Percentiles rank a stretch among this genome's conserved stretches.
phyloP scores from a whole-genome alignment of 306 rosid genomes.

The Lablab purpureus region DNA sequence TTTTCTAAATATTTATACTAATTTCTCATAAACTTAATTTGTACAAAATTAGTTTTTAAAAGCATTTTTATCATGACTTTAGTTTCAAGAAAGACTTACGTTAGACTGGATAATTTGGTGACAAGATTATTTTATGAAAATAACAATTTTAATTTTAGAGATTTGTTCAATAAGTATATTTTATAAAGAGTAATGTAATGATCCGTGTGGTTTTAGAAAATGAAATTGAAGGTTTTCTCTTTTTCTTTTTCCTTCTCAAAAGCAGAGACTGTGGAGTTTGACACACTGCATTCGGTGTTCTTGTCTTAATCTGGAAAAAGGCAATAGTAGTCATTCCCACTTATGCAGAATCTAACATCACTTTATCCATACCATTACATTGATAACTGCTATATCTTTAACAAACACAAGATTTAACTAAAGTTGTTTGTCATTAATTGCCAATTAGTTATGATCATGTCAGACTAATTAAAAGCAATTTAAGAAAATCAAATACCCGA shows the following conservation, averaged over 20 bases:
- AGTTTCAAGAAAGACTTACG: too few species aligned
- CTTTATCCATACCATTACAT: conserved; percentile 49
- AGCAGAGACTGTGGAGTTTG: neutral
- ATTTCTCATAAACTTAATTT: neutral
- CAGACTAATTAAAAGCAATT: neutral
- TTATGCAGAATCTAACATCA: conserved; percentile 50
- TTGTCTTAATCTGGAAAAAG: neutral
- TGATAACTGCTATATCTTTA: conserved; percentile 61
- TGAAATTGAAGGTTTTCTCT: neutral
- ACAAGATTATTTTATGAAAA: neutral
- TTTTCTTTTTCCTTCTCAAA: neutral
- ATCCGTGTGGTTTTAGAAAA: neutral
- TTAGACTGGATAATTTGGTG: neutral
- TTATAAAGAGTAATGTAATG: neutral
- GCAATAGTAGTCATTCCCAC: conserved; percentile 36
- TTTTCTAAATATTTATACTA: too few species aligned
- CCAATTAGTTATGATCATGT: neutral
- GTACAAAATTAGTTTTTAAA: neutral
- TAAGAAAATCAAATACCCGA: neutral
- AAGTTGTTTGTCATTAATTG: conserved; percentile 44
- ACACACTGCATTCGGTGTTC: neutral
- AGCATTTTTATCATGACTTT: too few species aligned
- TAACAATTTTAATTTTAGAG: neutral
- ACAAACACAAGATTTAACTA: conserved; percentile 52
- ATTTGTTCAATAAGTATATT: neutral